Evolutionary conservation across 1,284 basidiomycete genomes (phyloP), one percentile per base, ranked within the genome.

Genomic region (Pyrrhoderma lamaoense): DNA sequence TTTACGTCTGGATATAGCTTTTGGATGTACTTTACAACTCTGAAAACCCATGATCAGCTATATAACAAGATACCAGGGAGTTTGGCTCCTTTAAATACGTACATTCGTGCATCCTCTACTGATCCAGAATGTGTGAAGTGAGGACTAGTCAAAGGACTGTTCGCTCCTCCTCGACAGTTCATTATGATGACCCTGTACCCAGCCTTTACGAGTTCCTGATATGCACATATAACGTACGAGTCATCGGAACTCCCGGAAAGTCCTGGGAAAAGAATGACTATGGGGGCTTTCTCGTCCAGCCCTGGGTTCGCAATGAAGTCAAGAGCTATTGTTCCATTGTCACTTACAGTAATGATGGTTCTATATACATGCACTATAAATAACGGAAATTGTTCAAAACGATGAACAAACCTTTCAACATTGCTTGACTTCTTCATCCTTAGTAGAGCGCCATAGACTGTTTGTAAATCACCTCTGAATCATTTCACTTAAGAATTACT

Each of bases 381-480:
- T 23, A 18, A 18, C 4, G 27, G 1, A 45, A 27, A 47, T 18
- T 21, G 16, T 8, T 18, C 11, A 34, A 13, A 39, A 21, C 8
- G n/a, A 23, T 2, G 47, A 18, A 34, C 18, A 9, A 8, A 49
- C 48, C 48, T 49, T 21, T 43, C 48, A 42, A 40, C 34, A 39
- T 16, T 16, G 11, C 40, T 8, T 5, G 48, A 31, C 16, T 14
- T 31, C 13, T 34, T 8, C n/a, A 42, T 49, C 13, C n/a, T n/a
- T n/a, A 27, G 22, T 27, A 49, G 19, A 18, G 21, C 16, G n/a
- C n/a, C 21, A 31, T 42, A 42, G 19, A 49, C 18, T 13, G 48
- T 49, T 25, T 49, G 48, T 14, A 43, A 22, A 40, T 49, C 48
- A 16, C 39, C 48, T 2, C 48, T 49, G 13, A 14, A 40, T n/a